A percentile compares a stretch with the other conserved stretches of the same genome.
Evolutionary conservation across 805 yeast genomes (phyloP).

Genomic region (Candida gorgasii): DNA sequence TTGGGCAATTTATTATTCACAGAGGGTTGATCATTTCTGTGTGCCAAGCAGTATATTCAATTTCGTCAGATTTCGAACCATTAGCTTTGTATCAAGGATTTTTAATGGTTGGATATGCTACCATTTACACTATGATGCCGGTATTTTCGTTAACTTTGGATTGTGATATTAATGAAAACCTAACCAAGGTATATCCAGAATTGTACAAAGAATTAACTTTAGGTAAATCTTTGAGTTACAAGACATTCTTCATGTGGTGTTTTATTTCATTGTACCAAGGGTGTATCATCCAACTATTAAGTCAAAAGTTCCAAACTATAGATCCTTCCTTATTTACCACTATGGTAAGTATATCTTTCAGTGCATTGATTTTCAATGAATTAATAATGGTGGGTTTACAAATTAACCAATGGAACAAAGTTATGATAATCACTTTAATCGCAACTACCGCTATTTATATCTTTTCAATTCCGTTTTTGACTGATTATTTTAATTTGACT

Average conservation of each 20-base stretch:
- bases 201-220: slow-evolving; percentile 87
- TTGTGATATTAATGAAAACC: slow-evolving; percentile 84
- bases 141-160: slow-evolving; percentile 92
- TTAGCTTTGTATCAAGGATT: slow-evolving; percentile 93
- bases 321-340: slow-evolving; percentile 52
- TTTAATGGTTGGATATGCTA: slow-evolving; percentile 98
- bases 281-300: slow-evolving; percentile 71
- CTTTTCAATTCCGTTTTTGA: slow-evolving; percentile 77
- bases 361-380: slow-evolving; percentile 81
- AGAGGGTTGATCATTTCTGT: slow-evolving; percentile 92
- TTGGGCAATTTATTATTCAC: slow-evolving; percentile 95
- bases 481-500: slow-evolving; percentile 79
- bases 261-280: slow-evolving; percentile 92
- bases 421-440: slow-evolving; percentile 72
- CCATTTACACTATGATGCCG: slow-evolving; percentile 97
- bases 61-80: slow-evolving; percentile 87
- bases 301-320: slow-evolving; percentile 76
- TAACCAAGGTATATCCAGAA: slow-evolving; percentile 91
- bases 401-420: slow-evolving; percentile 85
- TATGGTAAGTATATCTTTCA: slow-evolving; percentile 86
- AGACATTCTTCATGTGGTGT: slow-evolving; percentile 90
- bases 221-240: slow-evolving; percentile 83
- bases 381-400: slow-evolving; percentile 91
- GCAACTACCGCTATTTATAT: slow-evolving; percentile 67
- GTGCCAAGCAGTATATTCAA: slow-evolving; percentile 91